Percentiles rank a stretch among this genome's conserved stretches.
phyloP scores from a whole-genome alignment of 2,329 filamentous ascomycete genomes.

The Emergomyces orientalis region DNA sequence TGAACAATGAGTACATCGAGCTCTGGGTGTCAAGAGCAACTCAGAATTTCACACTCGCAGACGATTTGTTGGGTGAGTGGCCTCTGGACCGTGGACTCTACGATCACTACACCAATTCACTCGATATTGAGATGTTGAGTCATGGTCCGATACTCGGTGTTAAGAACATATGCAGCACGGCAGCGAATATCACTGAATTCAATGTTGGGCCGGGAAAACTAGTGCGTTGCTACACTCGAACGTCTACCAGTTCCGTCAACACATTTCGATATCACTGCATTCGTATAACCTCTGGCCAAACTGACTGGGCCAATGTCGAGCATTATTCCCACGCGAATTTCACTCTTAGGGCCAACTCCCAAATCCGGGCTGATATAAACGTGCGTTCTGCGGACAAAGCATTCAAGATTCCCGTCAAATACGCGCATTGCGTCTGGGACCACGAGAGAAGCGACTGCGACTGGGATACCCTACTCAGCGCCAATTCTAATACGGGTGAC shows the following conservation, averaged over 20 bases:
- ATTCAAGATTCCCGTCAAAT: not conserved
- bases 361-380: not conserved
- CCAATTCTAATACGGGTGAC: not conserved
- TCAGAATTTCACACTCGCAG: not conserved
- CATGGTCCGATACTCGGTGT: not conserved
- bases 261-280: not conserved
- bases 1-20: not conserved
- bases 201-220: not conserved
- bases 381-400: not conserved
- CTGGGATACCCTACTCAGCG: not conserved
- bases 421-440: not conserved
- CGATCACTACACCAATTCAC: not conserved
- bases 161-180: not conserved
- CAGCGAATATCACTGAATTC: not conserved
- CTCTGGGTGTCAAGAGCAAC: not conserved
- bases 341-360: not conserved
- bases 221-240: slow-evolving; percentile 3
- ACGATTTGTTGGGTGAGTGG: not conserved
- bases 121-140: not conserved
- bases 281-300: not conserved
- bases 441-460: slow-evolving; percentile 1
- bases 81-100: not conserved
- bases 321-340: not conserved
- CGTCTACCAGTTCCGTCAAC: not conserved
- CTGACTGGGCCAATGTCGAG: not conserved